These are phyloP conservation scores for Massospora cicadina DNA, from an alignment of 371 early-diverging fungal species.

Conservation along the genomic window DNA sequence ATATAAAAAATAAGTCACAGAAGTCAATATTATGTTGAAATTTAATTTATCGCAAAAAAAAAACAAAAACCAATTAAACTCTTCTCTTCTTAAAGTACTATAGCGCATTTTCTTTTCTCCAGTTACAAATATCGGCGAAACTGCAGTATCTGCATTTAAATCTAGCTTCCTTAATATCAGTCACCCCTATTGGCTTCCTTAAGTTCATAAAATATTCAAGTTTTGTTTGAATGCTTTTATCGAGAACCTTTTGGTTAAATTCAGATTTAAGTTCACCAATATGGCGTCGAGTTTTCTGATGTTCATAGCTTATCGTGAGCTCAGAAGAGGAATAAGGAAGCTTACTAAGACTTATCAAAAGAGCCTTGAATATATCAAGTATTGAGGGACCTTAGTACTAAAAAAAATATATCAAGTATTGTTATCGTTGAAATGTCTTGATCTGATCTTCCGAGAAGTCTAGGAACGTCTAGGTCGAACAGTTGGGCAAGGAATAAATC, in stretches of 20 bases:
- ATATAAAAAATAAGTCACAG: too few relatives aligned
- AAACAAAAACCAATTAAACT: too few relatives aligned
- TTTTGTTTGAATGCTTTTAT: neutral
- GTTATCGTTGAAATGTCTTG: neutral
- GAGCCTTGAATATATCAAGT: neutral
- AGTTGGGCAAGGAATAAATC: neutral
- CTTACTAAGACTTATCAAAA: neutral
- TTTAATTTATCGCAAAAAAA: too few relatives aligned
- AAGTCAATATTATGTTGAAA: too few relatives aligned
- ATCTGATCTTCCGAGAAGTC: neutral
- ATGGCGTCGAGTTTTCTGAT: neutral
- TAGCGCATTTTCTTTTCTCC: neutral
- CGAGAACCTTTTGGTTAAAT: neutral
- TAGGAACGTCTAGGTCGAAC: neutral
- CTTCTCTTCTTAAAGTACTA: neutral
- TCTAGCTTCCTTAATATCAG: slow-evolving; percentile 6
- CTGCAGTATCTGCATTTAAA: neutral
- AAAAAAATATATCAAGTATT: neutral
- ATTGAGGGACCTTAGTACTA: neutral
- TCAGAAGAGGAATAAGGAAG: neutral
- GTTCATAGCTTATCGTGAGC: neutral
- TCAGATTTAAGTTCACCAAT: neutral
- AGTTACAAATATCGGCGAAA: neutral
- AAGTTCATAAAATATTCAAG: neutral
- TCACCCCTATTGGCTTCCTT: neutral